Conservation (phyloP, 768 basidiomycete species). For the Boletus pseudopeckii region DNA sequence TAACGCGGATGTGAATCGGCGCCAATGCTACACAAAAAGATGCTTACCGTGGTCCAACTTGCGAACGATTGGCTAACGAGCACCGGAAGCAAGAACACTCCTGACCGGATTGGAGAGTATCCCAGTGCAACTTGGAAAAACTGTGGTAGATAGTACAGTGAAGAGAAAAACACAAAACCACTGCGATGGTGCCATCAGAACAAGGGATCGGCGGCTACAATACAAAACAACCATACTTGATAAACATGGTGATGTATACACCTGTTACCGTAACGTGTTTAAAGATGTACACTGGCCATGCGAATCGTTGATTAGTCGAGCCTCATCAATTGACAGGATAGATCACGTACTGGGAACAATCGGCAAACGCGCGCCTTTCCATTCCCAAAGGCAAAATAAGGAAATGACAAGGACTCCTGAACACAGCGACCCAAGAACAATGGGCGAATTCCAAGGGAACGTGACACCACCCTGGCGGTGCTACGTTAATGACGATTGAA, state of each 20-base stretch:
- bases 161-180: conserved; percentile 59
- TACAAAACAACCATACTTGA: conserved; percentile 43
- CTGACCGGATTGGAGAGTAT: conserved; percentile 59
- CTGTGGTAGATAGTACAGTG: conserved; percentile 70
- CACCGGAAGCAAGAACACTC: conserved; percentile 66
- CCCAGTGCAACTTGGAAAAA: conserved; percentile 74
- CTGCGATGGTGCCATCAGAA: conserved; percentile 27
- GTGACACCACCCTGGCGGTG: conserved; percentile 58
- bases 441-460: conserved; percentile 67
- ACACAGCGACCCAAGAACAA: conserved; percentile 57
- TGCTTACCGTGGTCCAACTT: conserved; percentile 51
- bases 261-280: conserved; percentile 61
- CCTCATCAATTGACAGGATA: neutral
- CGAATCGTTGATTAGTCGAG: neutral
- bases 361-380: conserved; percentile 64
- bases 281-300: conserved; percentile 65
- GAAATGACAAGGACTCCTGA: conserved; percentile 51
- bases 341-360: conserved; percentile 61
- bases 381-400: conserved; percentile 70
- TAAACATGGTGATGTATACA: conserved; percentile 66
- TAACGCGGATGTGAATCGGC: too few relatives aligned
- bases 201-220: neutral
- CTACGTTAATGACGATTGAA: neutral
- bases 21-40: neutral
- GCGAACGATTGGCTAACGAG: conserved; percentile 61